These are phyloP conservation scores for Pichia nakasei DNA, from an alignment of 805 yeast species.

Conservation along the genomic window DNA sequence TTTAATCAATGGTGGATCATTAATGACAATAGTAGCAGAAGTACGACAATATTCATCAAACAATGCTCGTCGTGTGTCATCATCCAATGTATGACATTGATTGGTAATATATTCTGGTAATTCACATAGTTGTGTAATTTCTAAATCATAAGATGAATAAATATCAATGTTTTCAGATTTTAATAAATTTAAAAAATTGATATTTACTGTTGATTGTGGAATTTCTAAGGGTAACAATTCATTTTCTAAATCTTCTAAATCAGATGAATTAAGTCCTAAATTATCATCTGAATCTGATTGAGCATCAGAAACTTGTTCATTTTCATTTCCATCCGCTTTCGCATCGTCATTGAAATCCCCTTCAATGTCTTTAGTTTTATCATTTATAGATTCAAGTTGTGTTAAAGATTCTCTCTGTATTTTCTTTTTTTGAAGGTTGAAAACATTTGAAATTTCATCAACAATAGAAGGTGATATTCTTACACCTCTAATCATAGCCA, in stretches of 20 bases:
- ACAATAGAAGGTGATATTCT: background rate
- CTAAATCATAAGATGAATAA: constrained; percentile 15
- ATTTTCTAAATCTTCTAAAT: background rate
- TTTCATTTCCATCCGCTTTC: background rate
- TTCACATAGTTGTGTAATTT: constrained; percentile 13
- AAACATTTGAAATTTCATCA: background rate
- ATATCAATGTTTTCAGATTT: constrained; percentile 4
- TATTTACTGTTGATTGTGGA: background rate
- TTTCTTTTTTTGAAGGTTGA: background rate
- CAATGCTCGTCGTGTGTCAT: constrained; percentile 10
- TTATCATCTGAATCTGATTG: constrained; percentile 2
- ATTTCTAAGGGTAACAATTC: background rate
- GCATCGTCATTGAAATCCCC: background rate
- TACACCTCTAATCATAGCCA: constrained; percentile 16
- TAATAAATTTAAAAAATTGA: constrained; percentile 8
- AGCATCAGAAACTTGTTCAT: background rate
- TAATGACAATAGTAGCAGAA: background rate
- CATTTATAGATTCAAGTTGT: too few species aligned
- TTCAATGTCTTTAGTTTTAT: too few species aligned
- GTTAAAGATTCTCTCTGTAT: too few species aligned
- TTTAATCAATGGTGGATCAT: background rate
- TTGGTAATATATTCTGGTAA: constrained; percentile 17
- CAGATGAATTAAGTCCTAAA: background rate
- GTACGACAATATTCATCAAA: constrained; percentile 10
- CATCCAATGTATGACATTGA: constrained; percentile 8